phyloP scores from a whole-genome alignment of 179 eudicot genomes.

The Beta macrorhiza region DNA sequence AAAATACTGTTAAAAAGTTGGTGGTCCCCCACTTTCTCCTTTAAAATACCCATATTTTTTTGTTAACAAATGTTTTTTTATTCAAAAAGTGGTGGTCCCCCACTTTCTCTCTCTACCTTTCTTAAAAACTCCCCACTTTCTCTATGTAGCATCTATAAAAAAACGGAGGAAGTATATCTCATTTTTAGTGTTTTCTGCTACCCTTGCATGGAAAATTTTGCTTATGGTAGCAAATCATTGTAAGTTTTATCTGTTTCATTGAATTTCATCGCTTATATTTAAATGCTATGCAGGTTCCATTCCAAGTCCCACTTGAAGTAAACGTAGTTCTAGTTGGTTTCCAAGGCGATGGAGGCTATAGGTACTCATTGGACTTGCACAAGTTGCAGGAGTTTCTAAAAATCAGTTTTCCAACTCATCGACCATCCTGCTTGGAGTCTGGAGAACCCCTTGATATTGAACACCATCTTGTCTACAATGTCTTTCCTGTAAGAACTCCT shows the following conservation, averaged over 20 bases:
- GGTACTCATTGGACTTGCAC: slow-evolving; percentile 72
- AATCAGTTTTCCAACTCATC: slow-evolving; percentile 72
- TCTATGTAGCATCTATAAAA: too few relatives aligned
- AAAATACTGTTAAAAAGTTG: too few relatives aligned
- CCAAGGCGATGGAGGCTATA: slow-evolving; percentile 88
- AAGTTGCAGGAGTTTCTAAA: slow-evolving; percentile 80
- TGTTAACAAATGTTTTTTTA: too few relatives aligned
- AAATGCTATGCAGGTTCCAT: slow-evolving; percentile 71
- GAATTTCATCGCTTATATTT: not conserved
- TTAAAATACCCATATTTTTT: too few relatives aligned
- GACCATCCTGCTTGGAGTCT: slow-evolving; percentile 92
- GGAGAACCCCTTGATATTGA: slow-evolving; percentile 95
- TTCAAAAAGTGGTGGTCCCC: too few relatives aligned
- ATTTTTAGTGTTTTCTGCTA: not conserved
- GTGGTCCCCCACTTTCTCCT: too few relatives aligned
- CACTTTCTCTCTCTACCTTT: too few relatives aligned
- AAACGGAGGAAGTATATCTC: too few relatives aligned
- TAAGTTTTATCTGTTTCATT: not conserved
- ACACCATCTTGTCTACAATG: slow-evolving; percentile 89
- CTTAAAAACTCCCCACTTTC: too few relatives aligned
- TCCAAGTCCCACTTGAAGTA: slow-evolving; percentile 98
- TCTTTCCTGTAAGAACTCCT: slow-evolving; percentile 63
- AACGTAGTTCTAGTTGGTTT: slow-evolving; percentile 88
- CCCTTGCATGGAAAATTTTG: not conserved
- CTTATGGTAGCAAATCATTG: not conserved